Evolutionary conservation across 163 green algal genomes (phyloP), one percentile per base, ranked within the genome.

Genomic region (Picocystis sp.): DNA sequence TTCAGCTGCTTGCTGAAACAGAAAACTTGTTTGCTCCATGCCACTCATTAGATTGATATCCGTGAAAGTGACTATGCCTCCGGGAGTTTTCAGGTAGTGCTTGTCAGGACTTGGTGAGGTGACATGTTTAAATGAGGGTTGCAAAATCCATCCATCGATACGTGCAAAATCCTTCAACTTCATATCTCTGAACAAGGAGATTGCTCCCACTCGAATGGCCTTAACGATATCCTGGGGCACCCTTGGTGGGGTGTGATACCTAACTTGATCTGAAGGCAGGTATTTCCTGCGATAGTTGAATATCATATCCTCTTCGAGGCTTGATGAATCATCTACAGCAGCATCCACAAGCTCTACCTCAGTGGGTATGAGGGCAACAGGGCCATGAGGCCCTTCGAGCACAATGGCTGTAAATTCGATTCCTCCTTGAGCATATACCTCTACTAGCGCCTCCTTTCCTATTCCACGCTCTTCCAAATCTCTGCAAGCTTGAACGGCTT

Each of bases 231-330:
- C 21, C 1, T 5, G 10, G 19, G 42, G 25, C 29, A 66, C 53
- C 24, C 64, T 43, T 11, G 49, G 49, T 5, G 64, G 66, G 9
- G 64, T 75, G 54, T 72, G 55, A 42, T 68, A 70, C 13, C 34
- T 43, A 22, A 75, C 61, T 56, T 75, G 54, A 3, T 46, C 21
- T 35, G 64, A 75, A 3, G 66, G 67, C n/a, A 70, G 55, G 48
- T 76, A 76, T 29, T 76, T 76, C 10, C 59, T 55, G 11, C 61
- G 22, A 41, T 76, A 76, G 47, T 73, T 59, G 44, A 73, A 73
- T 15, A 73, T 45, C 35, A 54, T 19, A 54, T 19, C 47, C 34
- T 54, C 17, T 21, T 21, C 15, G n/a, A 34, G 17, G 25, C 13
- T 23, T 54, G 25, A 11, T 5, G 29, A 38, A 8, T 38, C 29